phyloP scores from a whole-genome alignment of 768 basidiomycete genomes.

The Suillus clintonianus region DNA sequence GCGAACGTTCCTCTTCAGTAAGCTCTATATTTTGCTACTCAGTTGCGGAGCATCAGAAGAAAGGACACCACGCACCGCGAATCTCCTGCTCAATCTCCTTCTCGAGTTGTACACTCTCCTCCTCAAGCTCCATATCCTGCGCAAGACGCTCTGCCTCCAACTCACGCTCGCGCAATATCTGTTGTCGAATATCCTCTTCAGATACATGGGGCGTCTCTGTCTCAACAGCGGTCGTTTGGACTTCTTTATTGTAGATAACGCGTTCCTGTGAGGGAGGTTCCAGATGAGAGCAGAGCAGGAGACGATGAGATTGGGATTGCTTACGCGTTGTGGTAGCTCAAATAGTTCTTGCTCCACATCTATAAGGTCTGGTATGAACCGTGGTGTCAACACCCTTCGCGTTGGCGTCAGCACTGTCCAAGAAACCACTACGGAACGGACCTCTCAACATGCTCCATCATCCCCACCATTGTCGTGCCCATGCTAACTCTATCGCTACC shows the following conservation, averaged over 20 bases:
- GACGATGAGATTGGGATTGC: constrained; percentile 10
- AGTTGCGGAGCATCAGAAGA: constrained; percentile 4
- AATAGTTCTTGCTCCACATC: constrained; percentile 90
- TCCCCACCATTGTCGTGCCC: constrained; percentile 47
- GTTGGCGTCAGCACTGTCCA: neutral
- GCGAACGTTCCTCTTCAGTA: constrained; percentile 80
- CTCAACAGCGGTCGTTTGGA: constrained; percentile 73
- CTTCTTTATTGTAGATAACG: constrained; percentile 82
- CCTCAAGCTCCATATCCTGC: constrained; percentile 77
- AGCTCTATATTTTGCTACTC: constrained; percentile 54
- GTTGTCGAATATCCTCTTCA: constrained; percentile 77
- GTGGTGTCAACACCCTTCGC: constrained; percentile 60
- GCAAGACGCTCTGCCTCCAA: constrained; percentile 66
- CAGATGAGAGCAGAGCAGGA: neutral
- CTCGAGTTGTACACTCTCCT: constrained; percentile 82
- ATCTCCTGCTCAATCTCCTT: constrained; percentile 87
- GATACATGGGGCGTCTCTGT: constrained; percentile 49
- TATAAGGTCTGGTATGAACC: constrained; percentile 75
- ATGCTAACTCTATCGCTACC: constrained; percentile 49
- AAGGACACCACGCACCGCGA: constrained; percentile 49
- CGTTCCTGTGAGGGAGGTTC: constrained; percentile 53
- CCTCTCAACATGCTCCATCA: constrained; percentile 73
- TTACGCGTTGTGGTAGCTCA: constrained; percentile 84
- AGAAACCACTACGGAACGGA: constrained; percentile 32
- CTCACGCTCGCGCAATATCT: constrained; percentile 67